A percentile compares a stretch with the other conserved stretches of the same genome.
phyloP scores from a whole-genome alignment of 129 eudicot genomes.

The Logfia minima region DNA sequence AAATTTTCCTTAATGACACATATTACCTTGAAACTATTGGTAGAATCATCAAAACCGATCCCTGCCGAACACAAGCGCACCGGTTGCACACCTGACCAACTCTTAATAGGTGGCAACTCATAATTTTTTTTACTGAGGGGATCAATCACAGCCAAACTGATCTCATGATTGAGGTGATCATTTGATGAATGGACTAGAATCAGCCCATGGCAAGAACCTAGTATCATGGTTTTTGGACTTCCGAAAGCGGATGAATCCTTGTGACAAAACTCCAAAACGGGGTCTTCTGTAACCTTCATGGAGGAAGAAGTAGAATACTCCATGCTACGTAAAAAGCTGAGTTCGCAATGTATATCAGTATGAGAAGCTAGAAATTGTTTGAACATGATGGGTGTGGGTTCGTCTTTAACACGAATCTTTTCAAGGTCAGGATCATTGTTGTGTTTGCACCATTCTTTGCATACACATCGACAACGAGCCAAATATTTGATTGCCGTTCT shows the following conservation, averaged over 20 bases:
- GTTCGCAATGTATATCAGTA: too few relatives aligned
- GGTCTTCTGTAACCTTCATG: background rate
- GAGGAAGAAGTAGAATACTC: background rate
- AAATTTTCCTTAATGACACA: background rate
- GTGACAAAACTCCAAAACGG: background rate
- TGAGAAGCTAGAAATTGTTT: too few relatives aligned
- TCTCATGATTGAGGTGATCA: background rate
- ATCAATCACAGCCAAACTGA: background rate
- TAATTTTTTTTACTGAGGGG: background rate
- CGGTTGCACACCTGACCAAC: too few relatives aligned
- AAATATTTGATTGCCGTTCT: background rate
- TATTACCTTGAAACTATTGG: slow-evolving; percentile 11
- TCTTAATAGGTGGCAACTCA: slow-evolving; percentile 18
- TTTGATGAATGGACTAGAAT: background rate
- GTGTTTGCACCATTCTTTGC: background rate
- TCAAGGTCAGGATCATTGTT: background rate
- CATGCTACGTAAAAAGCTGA: background rate
- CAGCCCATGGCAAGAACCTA: slow-evolving; percentile 22
- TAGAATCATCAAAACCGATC: slow-evolving; percentile 17
- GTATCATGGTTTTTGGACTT: background rate
- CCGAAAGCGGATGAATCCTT: background rate
- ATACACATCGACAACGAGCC: background rate
- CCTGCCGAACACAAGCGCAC: background rate
- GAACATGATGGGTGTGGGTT: slow-evolving; percentile 1
- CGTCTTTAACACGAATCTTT: background rate